Evolutionary conservation across 208 protist genomes (phyloP), one percentile per base, ranked within the genome.

Genomic region (Crithidia mellificae): DNA sequence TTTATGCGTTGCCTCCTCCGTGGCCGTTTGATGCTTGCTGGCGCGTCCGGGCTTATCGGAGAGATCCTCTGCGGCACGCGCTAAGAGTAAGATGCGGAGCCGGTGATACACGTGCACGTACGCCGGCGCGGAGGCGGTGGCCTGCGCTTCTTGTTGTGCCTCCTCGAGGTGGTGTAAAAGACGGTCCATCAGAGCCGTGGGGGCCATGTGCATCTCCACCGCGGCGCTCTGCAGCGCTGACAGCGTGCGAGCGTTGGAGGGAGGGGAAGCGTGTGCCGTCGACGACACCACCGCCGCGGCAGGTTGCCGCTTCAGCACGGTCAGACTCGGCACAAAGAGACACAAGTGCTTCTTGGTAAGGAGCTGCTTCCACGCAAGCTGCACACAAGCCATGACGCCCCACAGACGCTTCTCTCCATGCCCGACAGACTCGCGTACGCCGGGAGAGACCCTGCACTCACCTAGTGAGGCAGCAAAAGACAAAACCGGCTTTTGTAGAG

Each of bases 321-420:
- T 17, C 14, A 15, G 25, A 29, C 29, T 12, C n/a, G 69, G 25
- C 53, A 75, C 62, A 22, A 51, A 34, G 29, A 69, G 27, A 24
- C 29, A 9, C 25, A 15, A 1, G 61, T 38, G 39, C 39, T 24
- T 0, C 47, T 50, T 20, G 44, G 54, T 55, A 5, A 86, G 69
- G 19, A 80, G 58, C 43, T 71, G 74, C 43, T 76, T 77, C 74
- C 77, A 89, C 4, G 63, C 59, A 0, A 77, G 63, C 20, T 76
- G 38, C 32, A 86, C 59, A 36, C 54, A 84, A 12, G 83, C 76
- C 49, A 79, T 54, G 14, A 73, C 71, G 4, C 63, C 59, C 68
- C 72, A 67, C 17, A 83, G 32, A 34, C 80, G 56, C 24, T 81
- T 74, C 39, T 59, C 43, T 39, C 43, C 58, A 9, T 38, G 29